Conservation (phyloP, 2,329 filamentous ascomycete genomes). For the Fusarium nelsonii region DNA sequence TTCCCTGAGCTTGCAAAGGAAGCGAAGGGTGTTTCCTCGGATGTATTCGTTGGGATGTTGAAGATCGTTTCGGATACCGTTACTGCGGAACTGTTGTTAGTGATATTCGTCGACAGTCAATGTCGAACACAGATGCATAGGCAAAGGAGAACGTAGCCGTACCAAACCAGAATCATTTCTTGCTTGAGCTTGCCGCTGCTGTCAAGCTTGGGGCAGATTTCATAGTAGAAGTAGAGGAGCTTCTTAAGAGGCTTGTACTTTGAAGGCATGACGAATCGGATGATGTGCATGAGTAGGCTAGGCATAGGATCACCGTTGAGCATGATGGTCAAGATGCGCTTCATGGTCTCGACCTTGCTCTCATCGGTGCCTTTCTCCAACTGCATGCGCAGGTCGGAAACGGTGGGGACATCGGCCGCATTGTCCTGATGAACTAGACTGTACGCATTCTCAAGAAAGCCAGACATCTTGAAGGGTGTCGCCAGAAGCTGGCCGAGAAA, state of each 20-base stretch:
- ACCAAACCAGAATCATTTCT: conserved; percentile 99
- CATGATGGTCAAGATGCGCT: conserved; percentile 96
- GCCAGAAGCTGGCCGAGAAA: conserved; percentile 42
- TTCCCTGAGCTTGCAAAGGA: conserved; percentile 95
- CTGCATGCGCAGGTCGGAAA: conserved; percentile 92
- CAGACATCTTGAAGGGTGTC: conserved; percentile 77
- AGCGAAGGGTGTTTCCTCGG: conserved; percentile 96
- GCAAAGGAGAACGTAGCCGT: conserved; percentile 30
- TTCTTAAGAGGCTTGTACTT: conserved; percentile 98
- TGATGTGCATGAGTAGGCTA: conserved; percentile 98
- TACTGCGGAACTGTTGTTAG: conserved; percentile 67
- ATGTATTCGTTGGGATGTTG: conserved; percentile 99
- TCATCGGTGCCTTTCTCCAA: conserved; percentile 95
- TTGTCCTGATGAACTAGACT: conserved; percentile 99
- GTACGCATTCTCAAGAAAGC: conserved; percentile 94
- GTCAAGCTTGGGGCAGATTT: conserved; percentile 97
- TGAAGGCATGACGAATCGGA: conserved; percentile 99
- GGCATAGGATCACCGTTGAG: conserved; percentile 97
- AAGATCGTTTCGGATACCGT: conserved; percentile 96
- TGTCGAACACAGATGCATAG: not conserved
- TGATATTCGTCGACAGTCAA: not conserved
- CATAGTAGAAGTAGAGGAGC: conserved; percentile 98
- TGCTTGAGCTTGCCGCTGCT: conserved; percentile 94
- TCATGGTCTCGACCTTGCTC: conserved; percentile 94
- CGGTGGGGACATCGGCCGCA: conserved; percentile 87